Base-by-base conservation (phyloP, 2,329 filamentous ascomycete genomes). In the Botrytis aclada region DNA sequence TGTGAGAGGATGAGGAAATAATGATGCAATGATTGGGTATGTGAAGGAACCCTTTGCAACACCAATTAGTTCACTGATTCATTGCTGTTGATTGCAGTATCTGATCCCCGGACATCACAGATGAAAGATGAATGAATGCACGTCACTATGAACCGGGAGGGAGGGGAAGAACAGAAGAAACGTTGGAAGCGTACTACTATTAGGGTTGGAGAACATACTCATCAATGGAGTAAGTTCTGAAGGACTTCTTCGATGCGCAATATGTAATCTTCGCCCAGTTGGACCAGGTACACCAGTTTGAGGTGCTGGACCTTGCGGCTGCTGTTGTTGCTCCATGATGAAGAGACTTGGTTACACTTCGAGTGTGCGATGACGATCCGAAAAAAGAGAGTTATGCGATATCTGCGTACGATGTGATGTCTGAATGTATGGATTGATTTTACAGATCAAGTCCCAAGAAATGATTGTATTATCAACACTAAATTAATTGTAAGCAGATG, bases 161-260 rank as follows among this genome's bases (percentile, higher is more conserved):
- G 12, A 69, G 54, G 32, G 56, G 67, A 70, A 39, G 54, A 41
- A 66, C 25, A 43, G 71, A 54, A 72, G 45, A 70, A 69, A 73
- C 64, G 75, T 39, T 47, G 71, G 76, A 74, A 71, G 87, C 89
- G 87, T 86, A 91, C 89, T 90, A 83, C 86, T 86, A 83, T 86
- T 86, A 77, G 87, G 87, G 77, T 74, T 77, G 39, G 77, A 79
- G 83, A 88, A 94, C 93, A 90, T 93, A 94, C 94, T 97, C 93
- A 98, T 97, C 84, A 98, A 86, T 77, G 95, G 96, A 74, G 95
- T 98, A 84, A 98, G 88, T 88, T 98, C 96, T 78, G 96, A 98
- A 77, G 95, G 96, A 85, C 94, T 98, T 84, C 95, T 92, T 82
- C 95, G 92, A 86, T 98, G 95, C 81, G 95, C 95, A 84, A 98